Base-by-base conservation (phyloP, 768 basidiomycete species). In the Tricholoma saponaceum region DNA sequence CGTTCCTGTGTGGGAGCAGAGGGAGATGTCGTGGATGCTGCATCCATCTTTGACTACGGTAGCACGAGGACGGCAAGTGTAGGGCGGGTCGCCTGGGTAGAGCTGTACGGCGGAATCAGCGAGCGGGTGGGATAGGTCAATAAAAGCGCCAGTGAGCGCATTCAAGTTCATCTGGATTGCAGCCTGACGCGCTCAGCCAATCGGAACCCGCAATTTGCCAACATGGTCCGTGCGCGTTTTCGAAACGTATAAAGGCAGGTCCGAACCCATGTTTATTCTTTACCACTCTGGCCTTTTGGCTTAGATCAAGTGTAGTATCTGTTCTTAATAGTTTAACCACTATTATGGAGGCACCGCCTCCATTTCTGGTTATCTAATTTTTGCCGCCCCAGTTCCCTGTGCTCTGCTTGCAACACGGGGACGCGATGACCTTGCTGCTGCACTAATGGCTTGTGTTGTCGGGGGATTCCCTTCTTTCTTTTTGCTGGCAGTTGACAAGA, bases 251-350 rank as follows among this genome's bases (percentile, higher is more conserved):
- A 60, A 49, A 64, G 50, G 20, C 28, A 2, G 5, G 0, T 14
- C 41, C 30, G 16, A 18, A 5, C 12, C 53, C 2, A 12, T 13
- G 9, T 25, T 41, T 62, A 64, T 63, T 77, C 80, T 58, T 85
- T 79, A 87, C 86, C 87, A 88, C 87, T 89, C 87, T 88, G 87
- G 87, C 86, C 88, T 89, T 87, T 89, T 90, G 88, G 89, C 89
- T 90, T 90, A 89, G 89, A 91, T 90, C 88, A 90, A 90, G 89
- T 91, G 89, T 91, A 90, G 89, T 90, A 91, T 90, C 89, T 92
- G 89, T 90, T 90, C 88, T 90, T 88, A 84, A 84, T 83, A 84
- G 83, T 84, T 84, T 84, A 84, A 84, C 77, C 78, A 78, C 78
- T 80, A 80, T 80, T 79, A 79, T 79, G 76, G 73, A 70, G 76